Percentiles rank a stretch among this genome's conserved stretches.
These are phyloP conservation scores for Cubamyces sp. DNA, from an alignment of 768 basidiomycete genomes.

Conservation along the genomic window DNA sequence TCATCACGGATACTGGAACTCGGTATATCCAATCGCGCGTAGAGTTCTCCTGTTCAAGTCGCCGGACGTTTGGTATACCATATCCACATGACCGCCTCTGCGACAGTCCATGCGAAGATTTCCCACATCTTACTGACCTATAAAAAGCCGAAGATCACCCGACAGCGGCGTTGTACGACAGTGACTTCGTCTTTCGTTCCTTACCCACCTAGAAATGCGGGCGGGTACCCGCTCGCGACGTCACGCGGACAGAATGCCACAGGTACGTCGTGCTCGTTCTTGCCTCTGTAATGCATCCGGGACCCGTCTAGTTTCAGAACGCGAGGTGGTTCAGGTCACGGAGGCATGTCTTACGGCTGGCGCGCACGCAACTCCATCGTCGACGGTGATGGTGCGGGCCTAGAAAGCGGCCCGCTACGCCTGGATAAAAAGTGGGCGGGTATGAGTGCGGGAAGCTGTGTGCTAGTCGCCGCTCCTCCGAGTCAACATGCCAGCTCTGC, in stretches of 20 bases:
- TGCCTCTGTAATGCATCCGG: background rate
- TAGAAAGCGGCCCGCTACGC: slow-evolving; percentile 2
- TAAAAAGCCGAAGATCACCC: slow-evolving; percentile 19
- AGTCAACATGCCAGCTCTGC: slow-evolving; percentile 1
- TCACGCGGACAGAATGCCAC: slow-evolving; percentile 1
- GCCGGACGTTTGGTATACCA: background rate
- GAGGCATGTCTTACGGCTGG: background rate
- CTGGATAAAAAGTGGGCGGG: background rate
- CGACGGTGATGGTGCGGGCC: slow-evolving; percentile 9
- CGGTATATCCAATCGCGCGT: too few species aligned
- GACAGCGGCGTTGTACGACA: background rate
- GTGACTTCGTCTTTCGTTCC: background rate
- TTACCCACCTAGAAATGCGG: background rate
- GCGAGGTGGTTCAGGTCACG: background rate
- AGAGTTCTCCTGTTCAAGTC: too few species aligned
- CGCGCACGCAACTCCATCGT: background rate
- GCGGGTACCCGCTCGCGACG: background rate
- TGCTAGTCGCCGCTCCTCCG: background rate
- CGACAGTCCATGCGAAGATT: slow-evolving; percentile 8
- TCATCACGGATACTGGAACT: too few species aligned
- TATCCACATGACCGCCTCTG: slow-evolving; percentile 1
- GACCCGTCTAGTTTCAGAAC: slow-evolving; percentile 6
- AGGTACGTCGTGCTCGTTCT: background rate
- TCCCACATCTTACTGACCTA: slow-evolving; percentile 9
- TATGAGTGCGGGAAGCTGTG: background rate